Base-by-base conservation (phyloP, 2,329 filamentous ascomycete genomes). In the Aspergillus aculeatus region DNA sequence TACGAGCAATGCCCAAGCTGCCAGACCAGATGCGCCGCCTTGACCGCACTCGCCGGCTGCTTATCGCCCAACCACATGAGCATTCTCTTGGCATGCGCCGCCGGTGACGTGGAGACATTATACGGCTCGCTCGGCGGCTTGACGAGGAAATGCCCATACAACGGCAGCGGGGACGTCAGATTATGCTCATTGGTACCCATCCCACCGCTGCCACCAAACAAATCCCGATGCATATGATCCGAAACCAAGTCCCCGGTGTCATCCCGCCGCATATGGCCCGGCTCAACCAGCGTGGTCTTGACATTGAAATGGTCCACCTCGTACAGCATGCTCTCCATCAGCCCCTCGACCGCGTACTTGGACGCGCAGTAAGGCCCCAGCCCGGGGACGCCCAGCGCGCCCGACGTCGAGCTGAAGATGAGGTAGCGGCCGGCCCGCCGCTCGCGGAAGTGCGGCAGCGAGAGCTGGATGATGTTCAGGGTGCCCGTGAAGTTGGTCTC, bases 401-500 rank as follows among this genome's bases (percentile, higher is more conserved):
- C 95, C 32, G 90, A 90, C 0, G 92, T 97, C 9, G 90, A 95
- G 71, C 92, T 96, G 78, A 98, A 97, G 64, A 98, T 96, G 54
- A 98, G 82, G 74, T 97, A 98, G 31, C 93, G 86, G 1, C 95
- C 95, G 1, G 80, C 82, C 23, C 84, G 83, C 64, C 91, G 88
- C 64, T 87, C 83, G 54, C 94, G 87, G 68, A 98, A 96, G 77
- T 96, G 92, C 0, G 93, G 92, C 41, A 98, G 80, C 1, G 90
- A 93, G 21, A 91, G 81, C 74, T 97, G 92, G 60, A 98, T 89
- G 68, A 99, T 96, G 77, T 98, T 90, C 61, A 98, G 78, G 0
- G 92, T 96, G 56, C 95, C 95, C 82, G 96, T 94, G 76, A 97
- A 96, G 76, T 99, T 99, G 23, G 93, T 97, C 81, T 96, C 92